Percentiles rank a stretch among this genome's conserved stretches.
Conservation (phyloP, 2,329 filamentous ascomycete species). For the Botryotinia convoluta region DNA sequence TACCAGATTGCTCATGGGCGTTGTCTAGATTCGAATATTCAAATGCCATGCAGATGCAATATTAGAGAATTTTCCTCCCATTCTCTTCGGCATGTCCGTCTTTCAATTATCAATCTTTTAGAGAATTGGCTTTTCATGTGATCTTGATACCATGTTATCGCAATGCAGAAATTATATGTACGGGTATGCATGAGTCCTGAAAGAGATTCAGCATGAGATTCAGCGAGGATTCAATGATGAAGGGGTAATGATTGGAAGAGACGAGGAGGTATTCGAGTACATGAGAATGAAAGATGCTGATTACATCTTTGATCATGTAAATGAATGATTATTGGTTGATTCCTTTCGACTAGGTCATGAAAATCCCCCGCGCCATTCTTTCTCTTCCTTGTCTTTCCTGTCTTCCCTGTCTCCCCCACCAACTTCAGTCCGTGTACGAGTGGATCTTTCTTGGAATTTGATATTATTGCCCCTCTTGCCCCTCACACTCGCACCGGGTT, state of each 20-base stretch:
- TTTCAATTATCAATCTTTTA: neutral
- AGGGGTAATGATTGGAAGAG: neutral
- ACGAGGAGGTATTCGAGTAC: neutral
- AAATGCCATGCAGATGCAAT: neutral
- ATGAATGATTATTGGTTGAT: neutral
- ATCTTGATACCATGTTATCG: neutral
- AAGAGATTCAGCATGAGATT: neutral
- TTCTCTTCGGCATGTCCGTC: neutral
- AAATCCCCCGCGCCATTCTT: neutral
- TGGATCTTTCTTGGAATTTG: neutral
- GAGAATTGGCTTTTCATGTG: neutral
- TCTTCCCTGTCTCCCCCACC: neutral
- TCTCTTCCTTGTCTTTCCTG: neutral
- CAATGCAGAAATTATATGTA: neutral
- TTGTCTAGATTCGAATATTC: neutral
- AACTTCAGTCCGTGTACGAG: neutral
- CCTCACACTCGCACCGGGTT: neutral
- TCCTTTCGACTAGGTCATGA: neutral
- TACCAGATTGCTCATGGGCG: neutral
- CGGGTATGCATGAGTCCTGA: neutral
- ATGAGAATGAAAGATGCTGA: neutral
- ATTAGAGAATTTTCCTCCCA: neutral
- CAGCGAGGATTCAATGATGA: neutral
- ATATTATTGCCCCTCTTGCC: neutral
- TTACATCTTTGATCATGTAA: neutral